Conservation (phyloP, 2,329 filamentous ascomycete genomes). For the Talaromyces albobiverticillius region DNA sequence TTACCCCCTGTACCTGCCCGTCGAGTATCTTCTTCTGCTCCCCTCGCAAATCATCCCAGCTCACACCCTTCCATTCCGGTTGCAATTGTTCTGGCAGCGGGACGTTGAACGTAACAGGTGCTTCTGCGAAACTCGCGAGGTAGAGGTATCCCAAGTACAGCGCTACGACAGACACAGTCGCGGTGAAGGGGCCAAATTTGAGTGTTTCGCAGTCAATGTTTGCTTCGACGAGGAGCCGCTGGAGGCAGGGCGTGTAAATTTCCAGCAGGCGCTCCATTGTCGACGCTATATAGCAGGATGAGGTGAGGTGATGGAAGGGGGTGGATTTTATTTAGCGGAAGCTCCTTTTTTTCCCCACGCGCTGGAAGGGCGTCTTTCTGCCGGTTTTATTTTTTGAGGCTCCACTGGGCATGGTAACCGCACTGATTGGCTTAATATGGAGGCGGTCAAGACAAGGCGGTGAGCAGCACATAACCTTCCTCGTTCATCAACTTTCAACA, state of each 20-base stretch:
- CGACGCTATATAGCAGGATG: not conserved
- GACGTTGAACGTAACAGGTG: conserved; percentile 36
- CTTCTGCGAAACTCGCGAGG: conserved; percentile 27
- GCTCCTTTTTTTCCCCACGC: not conserved
- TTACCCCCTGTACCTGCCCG: conserved; percentile 38
- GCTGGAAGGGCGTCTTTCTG: not conserved
- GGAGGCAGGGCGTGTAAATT: conserved; percentile 19
- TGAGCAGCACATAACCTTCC: too few relatives aligned
- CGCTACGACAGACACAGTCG: conserved; percentile 27
- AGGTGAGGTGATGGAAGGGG: too few relatives aligned
- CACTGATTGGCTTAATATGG: not conserved
- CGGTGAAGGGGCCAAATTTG: conserved; percentile 26
- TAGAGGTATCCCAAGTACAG: conserved; percentile 32
- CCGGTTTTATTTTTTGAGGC: not conserved
- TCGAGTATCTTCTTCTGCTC: conserved; percentile 34
- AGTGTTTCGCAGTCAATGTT: conserved; percentile 22
- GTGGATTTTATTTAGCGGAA: too few relatives aligned
- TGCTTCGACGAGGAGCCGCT: conserved; percentile 20
- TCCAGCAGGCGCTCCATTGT: conserved; percentile 12
- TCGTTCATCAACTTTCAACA: too few relatives aligned
- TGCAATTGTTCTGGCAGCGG: conserved; percentile 35
- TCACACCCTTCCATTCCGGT: conserved; percentile 26
- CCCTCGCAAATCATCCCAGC: conserved; percentile 35
- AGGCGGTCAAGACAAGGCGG: not conserved
- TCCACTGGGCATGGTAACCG: too few relatives aligned